phyloP scores from a whole-genome alignment of 257 asterid species.

The Solanum commersonii region DNA sequence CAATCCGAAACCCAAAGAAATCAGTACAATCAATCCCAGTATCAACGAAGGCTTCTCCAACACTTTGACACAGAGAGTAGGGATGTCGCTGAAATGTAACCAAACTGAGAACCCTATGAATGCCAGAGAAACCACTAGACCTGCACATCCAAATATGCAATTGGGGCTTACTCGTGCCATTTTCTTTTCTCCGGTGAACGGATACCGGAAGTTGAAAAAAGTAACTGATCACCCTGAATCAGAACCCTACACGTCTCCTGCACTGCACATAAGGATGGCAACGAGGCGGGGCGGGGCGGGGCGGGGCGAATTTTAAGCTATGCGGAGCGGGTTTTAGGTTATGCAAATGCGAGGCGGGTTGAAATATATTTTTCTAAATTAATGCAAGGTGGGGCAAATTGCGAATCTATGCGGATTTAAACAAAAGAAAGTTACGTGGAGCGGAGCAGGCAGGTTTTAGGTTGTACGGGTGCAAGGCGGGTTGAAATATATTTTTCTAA shows the following conservation, averaged over 20 bases:
- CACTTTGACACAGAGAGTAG: conserved; percentile 34
- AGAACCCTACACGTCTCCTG: too few relatives aligned
- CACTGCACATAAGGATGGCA: too few relatives aligned
- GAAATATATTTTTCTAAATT: too few relatives aligned
- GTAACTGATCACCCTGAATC: too few relatives aligned
- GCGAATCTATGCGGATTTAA: too few relatives aligned
- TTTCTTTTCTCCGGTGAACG: neutral
- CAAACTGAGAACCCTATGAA: conserved; percentile 38
- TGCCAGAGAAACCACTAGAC: conserved; percentile 14
- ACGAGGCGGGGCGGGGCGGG: too few relatives aligned
- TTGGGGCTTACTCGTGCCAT: conserved; percentile 35
- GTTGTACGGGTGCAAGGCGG: neutral
- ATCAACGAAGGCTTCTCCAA: conserved; percentile 36
- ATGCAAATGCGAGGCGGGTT: neutral
- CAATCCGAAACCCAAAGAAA: conserved; percentile 35
- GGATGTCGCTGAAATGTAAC: conserved; percentile 12
- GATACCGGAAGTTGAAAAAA: too few relatives aligned
- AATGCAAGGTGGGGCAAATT: too few relatives aligned
- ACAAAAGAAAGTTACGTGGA: too few relatives aligned
- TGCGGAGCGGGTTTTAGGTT: too few relatives aligned
- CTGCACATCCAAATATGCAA: conserved; percentile 16
- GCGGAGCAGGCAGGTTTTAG: neutral
- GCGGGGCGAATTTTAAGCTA: too few relatives aligned
- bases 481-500: neutral
- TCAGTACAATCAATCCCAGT: conserved; percentile 29